These are phyloP conservation scores for Lasiodiplodia theobromae DNA, from an alignment of 2,329 filamentous ascomycete genomes.

Conservation along the genomic window DNA sequence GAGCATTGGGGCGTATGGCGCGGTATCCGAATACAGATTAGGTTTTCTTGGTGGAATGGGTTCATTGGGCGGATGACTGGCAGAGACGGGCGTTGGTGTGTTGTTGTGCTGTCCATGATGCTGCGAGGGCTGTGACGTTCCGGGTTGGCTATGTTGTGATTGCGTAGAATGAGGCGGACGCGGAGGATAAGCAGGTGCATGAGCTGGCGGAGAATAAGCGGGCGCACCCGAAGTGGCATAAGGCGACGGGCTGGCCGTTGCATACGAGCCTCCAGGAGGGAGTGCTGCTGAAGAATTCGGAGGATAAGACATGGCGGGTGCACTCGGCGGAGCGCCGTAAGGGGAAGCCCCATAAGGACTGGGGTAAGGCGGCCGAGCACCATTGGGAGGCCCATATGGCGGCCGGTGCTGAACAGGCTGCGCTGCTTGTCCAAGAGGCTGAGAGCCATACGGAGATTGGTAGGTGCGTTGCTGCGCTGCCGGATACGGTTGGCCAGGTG, in stretches of 20 bases:
- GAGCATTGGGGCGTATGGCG: slow-evolving; percentile 26
- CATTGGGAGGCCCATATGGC: slow-evolving; percentile 23
- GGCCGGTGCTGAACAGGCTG: slow-evolving; percentile 15
- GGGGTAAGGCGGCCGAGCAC: slow-evolving; percentile 23
- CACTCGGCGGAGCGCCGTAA: slow-evolving; percentile 13
- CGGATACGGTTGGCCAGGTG: slow-evolving; percentile 23
- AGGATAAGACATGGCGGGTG: slow-evolving; percentile 13
- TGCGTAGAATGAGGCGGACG: slow-evolving; percentile 19
- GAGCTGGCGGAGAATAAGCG: slow-evolving; percentile 15
- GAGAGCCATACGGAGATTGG: slow-evolving; percentile 26
- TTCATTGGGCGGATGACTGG: slow-evolving; percentile 5
- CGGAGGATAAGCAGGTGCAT: background rate
- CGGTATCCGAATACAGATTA: slow-evolving; percentile 21
- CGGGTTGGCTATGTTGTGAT: slow-evolving; percentile 11
- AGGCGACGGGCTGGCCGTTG: slow-evolving; percentile 26
- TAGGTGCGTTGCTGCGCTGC: slow-evolving; percentile 25
- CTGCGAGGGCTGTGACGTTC: slow-evolving; percentile 11
- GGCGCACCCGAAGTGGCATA: slow-evolving; percentile 13
- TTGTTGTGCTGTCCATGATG: slow-evolving; percentile 17
- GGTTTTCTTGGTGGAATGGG: slow-evolving; percentile 25
- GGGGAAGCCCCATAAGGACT: slow-evolving; percentile 26
- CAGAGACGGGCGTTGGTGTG: background rate
- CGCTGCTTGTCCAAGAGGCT: slow-evolving; percentile 28
- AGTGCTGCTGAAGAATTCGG: slow-evolving; percentile 8
- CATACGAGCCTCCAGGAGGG: slow-evolving; percentile 11